These are phyloP conservation scores for Fusarium acutatum DNA, from an alignment of 2,329 filamentous ascomycete species.

Conservation along the genomic window DNA sequence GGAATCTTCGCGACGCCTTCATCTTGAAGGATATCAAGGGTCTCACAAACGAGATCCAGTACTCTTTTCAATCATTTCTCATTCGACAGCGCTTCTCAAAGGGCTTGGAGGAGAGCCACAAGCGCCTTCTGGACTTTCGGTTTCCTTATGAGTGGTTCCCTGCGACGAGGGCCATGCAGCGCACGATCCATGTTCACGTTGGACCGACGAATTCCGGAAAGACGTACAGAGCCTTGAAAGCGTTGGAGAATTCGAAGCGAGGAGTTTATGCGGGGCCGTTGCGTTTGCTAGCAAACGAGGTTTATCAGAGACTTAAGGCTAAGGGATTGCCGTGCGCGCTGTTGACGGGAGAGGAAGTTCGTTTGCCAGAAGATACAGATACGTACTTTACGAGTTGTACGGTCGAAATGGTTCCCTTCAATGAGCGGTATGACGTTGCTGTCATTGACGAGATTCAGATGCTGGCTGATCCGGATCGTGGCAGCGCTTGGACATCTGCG, in stretches of 20 bases:
- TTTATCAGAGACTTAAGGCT: conserved; percentile 86
- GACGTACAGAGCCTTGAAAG: conserved; percentile 91
- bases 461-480: conserved; percentile 81
- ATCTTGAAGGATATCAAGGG: conserved; percentile 59
- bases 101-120: conserved; percentile 66
- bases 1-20: conserved; percentile 68
- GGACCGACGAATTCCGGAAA: conserved; percentile 98
- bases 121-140: conserved; percentile 79
- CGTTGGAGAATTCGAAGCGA: conserved; percentile 76
- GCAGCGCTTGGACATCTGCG: conserved; percentile 95
- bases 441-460: conserved; percentile 99
- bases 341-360: conserved; percentile 90
- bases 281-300: conserved; percentile 88
- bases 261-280: conserved; percentile 94
- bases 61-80: conserved; percentile 73
- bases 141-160: conserved; percentile 94
- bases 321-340: conserved; percentile 81
- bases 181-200: conserved; percentile 90
- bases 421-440: conserved; percentile 76
- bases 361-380: conserved; percentile 68
- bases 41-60: conserved; percentile 67
- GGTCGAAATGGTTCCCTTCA: conserved; percentile 82
- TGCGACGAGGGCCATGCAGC: conserved; percentile 78
- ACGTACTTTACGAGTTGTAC: conserved; percentile 82
- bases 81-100: conserved; percentile 65